These are phyloP conservation scores for Chytriomyces sp. DNA, from an alignment of 192 early-diverging fungal genomes.

Conservation along the genomic window DNA sequence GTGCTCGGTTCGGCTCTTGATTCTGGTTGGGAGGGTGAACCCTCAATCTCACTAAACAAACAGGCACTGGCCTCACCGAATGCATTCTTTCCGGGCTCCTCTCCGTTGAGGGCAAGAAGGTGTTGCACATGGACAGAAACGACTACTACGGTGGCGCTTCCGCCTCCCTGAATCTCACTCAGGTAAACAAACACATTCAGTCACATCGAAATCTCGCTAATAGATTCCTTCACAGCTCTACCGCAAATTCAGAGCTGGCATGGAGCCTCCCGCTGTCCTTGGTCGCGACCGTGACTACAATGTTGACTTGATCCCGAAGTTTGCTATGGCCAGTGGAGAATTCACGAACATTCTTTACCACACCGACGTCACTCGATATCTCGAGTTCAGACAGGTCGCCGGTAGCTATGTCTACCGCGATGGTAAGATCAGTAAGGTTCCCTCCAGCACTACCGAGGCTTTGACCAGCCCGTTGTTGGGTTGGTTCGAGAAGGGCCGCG, in stretches of 20 bases:
- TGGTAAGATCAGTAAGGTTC: slow-evolving; percentile 93
- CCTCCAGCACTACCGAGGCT: slow-evolving; percentile 86
- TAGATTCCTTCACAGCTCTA: slow-evolving; percentile 47
- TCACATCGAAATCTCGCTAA: not conserved
- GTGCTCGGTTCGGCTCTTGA: too few relatives aligned
- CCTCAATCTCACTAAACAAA: too few relatives aligned
- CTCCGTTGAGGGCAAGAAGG: slow-evolving; percentile 69
- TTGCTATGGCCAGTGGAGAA: slow-evolving; percentile 99
- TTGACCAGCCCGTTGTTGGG: slow-evolving; percentile 84
- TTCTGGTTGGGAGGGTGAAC: too few relatives aligned
- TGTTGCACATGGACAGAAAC: slow-evolving; percentile 71
- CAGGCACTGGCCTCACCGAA: slow-evolving; percentile 67
- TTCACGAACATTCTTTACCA: slow-evolving; percentile 96
- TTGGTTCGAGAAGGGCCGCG: slow-evolving; percentile 90
- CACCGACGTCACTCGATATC: slow-evolving; percentile 97
- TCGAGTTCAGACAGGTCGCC: slow-evolving; percentile 95
- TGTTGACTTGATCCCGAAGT: slow-evolving; percentile 99
- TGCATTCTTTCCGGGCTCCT: slow-evolving; percentile 67
- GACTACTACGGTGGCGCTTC: slow-evolving; percentile 97
- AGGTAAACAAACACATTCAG: slow-evolving; percentile 57
- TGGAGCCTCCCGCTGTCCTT: slow-evolving; percentile 48
- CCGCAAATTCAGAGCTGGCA: slow-evolving; percentile 55
- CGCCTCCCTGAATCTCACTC: slow-evolving; percentile 93
- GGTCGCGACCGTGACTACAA: slow-evolving; percentile 86
- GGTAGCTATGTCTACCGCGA: slow-evolving; percentile 92